These are phyloP conservation scores for Hyphodiscus sp. DNA, from an alignment of 2,329 filamentous ascomycete species.

Conservation along the genomic window DNA sequence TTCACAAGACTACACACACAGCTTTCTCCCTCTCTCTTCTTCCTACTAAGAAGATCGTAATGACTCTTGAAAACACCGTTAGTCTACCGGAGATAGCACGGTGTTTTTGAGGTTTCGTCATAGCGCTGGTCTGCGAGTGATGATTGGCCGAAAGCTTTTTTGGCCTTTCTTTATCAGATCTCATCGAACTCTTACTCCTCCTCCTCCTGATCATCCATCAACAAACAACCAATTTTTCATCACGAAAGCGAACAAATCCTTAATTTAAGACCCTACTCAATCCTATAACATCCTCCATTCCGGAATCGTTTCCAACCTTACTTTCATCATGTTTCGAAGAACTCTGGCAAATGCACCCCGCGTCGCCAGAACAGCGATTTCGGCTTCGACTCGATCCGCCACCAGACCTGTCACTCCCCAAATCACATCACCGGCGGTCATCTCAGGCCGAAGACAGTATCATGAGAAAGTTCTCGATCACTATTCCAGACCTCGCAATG, in stretches of 20 bases:
- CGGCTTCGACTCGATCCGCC: slow-evolving; percentile 20
- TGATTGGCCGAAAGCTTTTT: not conserved
- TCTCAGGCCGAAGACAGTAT: slow-evolving; percentile 26
- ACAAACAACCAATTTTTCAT: not conserved
- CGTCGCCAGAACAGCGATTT: slow-evolving; percentile 25
- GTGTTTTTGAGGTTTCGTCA: not conserved
- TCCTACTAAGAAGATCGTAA: too few species aligned
- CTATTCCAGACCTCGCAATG: slow-evolving; percentile 73
- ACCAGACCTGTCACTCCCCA: slow-evolving; percentile 18
- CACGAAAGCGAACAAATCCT: not conserved
- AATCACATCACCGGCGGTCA: slow-evolving; percentile 20
- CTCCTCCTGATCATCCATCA: too few species aligned
- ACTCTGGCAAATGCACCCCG: slow-evolving; percentile 24
- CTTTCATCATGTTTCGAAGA: slow-evolving; percentile 27
- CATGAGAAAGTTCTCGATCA: slow-evolving; percentile 61
- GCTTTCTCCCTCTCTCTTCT: too few species aligned
- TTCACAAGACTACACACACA: too few species aligned
- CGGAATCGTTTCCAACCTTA: not conserved
- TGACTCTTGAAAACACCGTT: too few species aligned
- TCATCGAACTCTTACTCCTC: not conserved
- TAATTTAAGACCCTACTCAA: not conserved
- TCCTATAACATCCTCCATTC: slow-evolving; percentile 1
- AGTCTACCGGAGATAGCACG: not conserved
- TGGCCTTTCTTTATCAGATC: not conserved
- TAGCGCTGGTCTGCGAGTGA: not conserved